Conservation (phyloP, 495 filamentous ascomycete genomes). For the Daldinia decipiens region DNA sequence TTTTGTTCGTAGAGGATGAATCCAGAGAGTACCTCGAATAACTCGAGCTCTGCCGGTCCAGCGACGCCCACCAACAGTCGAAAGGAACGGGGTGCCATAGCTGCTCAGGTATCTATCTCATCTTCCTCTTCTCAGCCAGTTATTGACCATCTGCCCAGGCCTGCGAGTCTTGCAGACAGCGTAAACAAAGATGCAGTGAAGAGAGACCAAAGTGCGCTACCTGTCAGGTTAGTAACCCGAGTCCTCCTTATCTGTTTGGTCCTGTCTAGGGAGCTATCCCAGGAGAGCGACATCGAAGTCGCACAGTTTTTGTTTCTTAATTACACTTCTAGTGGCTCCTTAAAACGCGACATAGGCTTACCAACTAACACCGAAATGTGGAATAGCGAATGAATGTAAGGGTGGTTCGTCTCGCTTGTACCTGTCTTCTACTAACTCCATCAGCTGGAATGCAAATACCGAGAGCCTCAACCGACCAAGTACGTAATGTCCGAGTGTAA, state of each 20-base stretch:
- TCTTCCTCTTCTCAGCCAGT: not conserved
- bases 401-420: conserved; percentile 23
- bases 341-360: conserved; percentile 33
- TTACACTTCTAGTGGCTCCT: conserved; percentile 20
- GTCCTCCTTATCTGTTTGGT: conserved; percentile 10
- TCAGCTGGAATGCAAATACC: conserved; percentile 67
- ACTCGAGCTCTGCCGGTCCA: conserved; percentile 46
- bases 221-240: conserved; percentile 53
- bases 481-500: conserved; percentile 52
- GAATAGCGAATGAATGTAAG: conserved; percentile 46
- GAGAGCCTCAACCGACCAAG: conserved; percentile 72
- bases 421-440: conserved; percentile 41
- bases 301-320: conserved; percentile 21
- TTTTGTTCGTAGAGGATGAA: conserved; percentile 41
- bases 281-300: conserved; percentile 15
- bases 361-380: conserved; percentile 40
- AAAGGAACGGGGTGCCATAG: conserved; percentile 61
- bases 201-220: conserved; percentile 79
- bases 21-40: conserved; percentile 39
- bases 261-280: conserved; percentile 4
- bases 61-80: conserved; percentile 47
- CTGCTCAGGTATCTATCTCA: conserved; percentile 54
- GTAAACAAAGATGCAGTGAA: conserved; percentile 94
- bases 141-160: conserved; percentile 52
- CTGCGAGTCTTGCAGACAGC: conserved; percentile 83